These are phyloP conservation scores for Bipolaris oryzae DNA, from an alignment of 2,329 filamentous ascomycete genomes.

Conservation along the genomic window DNA sequence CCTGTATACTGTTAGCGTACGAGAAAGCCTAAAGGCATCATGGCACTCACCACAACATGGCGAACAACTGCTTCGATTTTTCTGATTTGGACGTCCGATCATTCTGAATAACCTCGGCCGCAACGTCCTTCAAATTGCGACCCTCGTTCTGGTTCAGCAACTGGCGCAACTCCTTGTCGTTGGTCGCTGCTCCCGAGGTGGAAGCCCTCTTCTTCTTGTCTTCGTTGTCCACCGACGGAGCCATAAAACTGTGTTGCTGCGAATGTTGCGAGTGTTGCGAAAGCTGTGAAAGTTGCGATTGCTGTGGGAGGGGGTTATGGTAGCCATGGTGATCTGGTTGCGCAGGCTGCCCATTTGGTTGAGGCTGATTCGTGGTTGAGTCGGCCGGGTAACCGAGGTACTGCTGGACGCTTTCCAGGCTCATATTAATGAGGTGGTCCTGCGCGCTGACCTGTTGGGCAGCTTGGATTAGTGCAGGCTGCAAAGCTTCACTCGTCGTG, in stretches of 20 bases:
- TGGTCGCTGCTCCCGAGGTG: constrained; percentile 75
- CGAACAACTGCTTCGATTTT: constrained; percentile 82
- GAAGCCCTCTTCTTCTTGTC: constrained; percentile 61
- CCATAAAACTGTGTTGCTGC: constrained; percentile 35
- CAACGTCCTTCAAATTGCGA: constrained; percentile 72
- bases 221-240: constrained; percentile 44
- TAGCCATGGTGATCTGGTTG: constrained; percentile 40
- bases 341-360: constrained; percentile 27
- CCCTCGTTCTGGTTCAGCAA: constrained; percentile 73
- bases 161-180: constrained; percentile 80
- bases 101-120: constrained; percentile 76
- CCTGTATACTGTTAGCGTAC: constrained; percentile 57
- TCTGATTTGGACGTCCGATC: constrained; percentile 82
- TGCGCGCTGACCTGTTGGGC: constrained; percentile 46
- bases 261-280: constrained; percentile 32
- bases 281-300: constrained; percentile 31
- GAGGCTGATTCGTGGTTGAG: constrained; percentile 22
- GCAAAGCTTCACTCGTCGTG: constrained; percentile 35
- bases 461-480: constrained; percentile 43
- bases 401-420: constrained; percentile 44
- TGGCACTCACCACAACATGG: constrained; percentile 77
- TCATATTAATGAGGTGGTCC: constrained; percentile 38
- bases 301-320: constrained; percentile 35
- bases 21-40: neutral
- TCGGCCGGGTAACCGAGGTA: constrained; percentile 39